Conservation (phyloP, 1,284 basidiomycete species). For the Ustilago curta region DNA sequence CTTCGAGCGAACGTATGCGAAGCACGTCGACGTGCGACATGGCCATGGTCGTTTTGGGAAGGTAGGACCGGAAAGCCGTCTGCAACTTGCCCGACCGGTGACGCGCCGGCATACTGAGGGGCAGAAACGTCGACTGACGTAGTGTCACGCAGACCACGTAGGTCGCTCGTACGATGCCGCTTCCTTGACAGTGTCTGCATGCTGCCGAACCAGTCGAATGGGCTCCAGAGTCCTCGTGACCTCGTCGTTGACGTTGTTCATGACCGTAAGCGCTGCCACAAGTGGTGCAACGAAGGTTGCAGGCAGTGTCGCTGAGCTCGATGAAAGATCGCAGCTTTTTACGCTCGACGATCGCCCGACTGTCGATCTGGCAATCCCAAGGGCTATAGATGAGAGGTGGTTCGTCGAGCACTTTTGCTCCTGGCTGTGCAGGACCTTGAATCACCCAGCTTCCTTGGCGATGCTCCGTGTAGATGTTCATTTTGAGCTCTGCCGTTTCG, state of each 20-base stretch:
- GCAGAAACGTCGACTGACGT: constrained; percentile 39
- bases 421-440: constrained; percentile 27
- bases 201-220: neutral
- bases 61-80: constrained; percentile 76
- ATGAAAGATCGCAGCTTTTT: constrained; percentile 52
- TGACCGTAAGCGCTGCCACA: constrained; percentile 24
- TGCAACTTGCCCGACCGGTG: constrained; percentile 36
- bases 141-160: constrained; percentile 50
- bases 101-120: constrained; percentile 30
- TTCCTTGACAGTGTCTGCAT: constrained; percentile 30
- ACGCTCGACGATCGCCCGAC: constrained; percentile 39
- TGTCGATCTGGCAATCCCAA: constrained; percentile 49
- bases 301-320: constrained; percentile 48
- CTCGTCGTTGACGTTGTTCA: neutral
- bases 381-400: constrained; percentile 42
- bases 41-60: constrained; percentile 74
- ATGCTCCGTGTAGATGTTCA: constrained; percentile 46
- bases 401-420: constrained; percentile 22
- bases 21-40: constrained; percentile 80
- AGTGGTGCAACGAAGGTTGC: constrained; percentile 22
- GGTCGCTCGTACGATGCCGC: constrained; percentile 27
- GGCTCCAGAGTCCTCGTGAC: constrained; percentile 1
- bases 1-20: constrained; percentile 75
- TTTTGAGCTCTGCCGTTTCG: constrained; percentile 41
- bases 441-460: constrained; percentile 42